Evolutionary conservation across 768 basidiomycete species (phyloP).

Genomic region (Naganishia friedmannii): DNA sequence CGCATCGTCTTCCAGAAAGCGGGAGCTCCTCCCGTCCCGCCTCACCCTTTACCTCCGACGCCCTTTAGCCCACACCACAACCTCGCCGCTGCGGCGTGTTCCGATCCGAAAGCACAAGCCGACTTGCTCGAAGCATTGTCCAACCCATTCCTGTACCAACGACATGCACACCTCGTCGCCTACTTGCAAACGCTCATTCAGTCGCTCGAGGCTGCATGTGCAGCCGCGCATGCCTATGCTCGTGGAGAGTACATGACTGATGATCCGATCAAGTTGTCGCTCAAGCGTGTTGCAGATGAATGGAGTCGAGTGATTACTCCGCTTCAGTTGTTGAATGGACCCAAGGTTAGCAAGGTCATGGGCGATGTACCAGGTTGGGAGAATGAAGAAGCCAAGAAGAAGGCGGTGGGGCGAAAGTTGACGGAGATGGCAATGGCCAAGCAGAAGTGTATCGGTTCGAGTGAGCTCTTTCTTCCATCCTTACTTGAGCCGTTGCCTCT

Average conservation of each 20-base stretch:
- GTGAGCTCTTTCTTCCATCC: background rate
- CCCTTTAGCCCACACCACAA: background rate
- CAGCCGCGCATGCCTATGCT: background rate
- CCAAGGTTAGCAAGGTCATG: background rate
- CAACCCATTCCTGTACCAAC: constrained; percentile 18
- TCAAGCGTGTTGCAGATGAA: background rate
- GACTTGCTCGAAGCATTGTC: constrained; percentile 2
- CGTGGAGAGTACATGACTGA: constrained; percentile 6
- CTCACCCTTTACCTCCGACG: background rate
- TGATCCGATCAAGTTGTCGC: background rate
- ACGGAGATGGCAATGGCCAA: background rate
- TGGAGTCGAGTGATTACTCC: background rate
- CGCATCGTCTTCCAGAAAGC: background rate
- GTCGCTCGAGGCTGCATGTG: background rate
- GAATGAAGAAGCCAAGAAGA: too few relatives aligned
- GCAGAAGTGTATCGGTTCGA: constrained; percentile 1
- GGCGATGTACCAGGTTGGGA: background rate
- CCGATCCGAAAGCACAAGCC: background rate
- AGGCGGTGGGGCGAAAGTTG: constrained; percentile 5
- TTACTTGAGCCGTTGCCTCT: background rate
- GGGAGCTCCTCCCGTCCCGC: background rate
- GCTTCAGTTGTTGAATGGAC: background rate
- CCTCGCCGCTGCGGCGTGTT: background rate
- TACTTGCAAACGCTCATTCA: constrained; percentile 11
- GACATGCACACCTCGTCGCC: background rate